A percentile compares a stretch with the other conserved stretches of the same genome.
Conservation (phyloP, 2,329 filamentous ascomycete species). For the Blastomyces gilchristii region DNA sequence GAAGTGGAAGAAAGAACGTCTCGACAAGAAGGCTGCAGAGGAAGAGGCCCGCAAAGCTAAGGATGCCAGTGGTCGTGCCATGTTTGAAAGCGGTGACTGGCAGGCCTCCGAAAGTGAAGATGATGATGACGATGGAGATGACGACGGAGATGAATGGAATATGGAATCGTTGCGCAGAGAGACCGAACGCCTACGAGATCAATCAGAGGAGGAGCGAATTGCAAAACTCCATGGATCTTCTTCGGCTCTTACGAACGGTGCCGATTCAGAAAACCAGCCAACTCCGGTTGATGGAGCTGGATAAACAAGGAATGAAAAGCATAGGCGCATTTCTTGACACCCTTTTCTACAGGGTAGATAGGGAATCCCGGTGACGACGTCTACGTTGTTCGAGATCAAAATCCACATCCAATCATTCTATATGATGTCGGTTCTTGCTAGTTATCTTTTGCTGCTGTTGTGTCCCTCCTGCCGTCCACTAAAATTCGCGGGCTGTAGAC, state of each 20-base stretch:
- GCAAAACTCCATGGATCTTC: conserved; percentile 26
- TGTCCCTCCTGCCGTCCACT: neutral
- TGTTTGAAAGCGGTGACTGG: conserved; percentile 98
- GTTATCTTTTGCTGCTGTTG: neutral
- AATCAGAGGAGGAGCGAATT: conserved; percentile 66
- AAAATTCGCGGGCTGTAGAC: neutral
- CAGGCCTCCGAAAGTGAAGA: conserved; percentile 51
- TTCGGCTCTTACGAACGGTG: neutral
- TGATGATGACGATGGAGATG: conserved; percentile 52
- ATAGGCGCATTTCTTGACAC: neutral
- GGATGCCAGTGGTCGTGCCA: conserved; percentile 84
- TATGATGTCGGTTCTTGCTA: neutral
- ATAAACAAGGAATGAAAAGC: neutral
- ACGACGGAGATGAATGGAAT: conserved; percentile 34
- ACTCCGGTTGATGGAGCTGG: conserved; percentile 12
- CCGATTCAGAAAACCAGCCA: conserved; percentile 3
- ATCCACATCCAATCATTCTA: conserved; percentile 1
- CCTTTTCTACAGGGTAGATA: neutral
- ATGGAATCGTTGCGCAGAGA: conserved; percentile 80
- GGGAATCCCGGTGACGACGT: neutral
- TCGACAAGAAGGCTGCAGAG: conserved; percentile 93
- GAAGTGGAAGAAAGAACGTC: conserved; percentile 90
- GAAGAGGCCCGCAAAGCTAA: conserved; percentile 82
- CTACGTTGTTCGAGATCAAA: neutral
- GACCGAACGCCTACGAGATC: conserved; percentile 64